Base-by-base conservation (phyloP, 345 rosid genomes). In the Gossypium ekmanianum region DNA sequence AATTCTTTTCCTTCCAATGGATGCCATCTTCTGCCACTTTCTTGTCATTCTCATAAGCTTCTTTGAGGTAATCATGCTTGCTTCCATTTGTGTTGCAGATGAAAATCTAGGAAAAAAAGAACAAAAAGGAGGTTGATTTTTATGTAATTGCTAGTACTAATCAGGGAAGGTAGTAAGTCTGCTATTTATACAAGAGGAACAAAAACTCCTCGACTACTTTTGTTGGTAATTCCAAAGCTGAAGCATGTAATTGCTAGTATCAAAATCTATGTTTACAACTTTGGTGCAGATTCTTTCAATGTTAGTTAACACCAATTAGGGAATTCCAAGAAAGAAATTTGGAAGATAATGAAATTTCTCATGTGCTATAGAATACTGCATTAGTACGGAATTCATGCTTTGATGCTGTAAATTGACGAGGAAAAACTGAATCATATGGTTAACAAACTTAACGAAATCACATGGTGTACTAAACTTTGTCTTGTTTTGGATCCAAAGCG, bases 1-100 rank as follows among this genome's bases (percentile, higher is more conserved):
- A 55, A 47, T 45, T 66, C 78, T 68, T 27, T n/a, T 58, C 59
- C 26, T 67, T 11, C 57, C 67, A 2, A 57, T 26, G 63, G 18
- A 54, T 24, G 29, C 57, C 41, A 67, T 18, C 20, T 16, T 68
- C 59, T 75, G 66, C 59, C 73, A 68, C 34, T 16, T 76, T 54
- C 18, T 67, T 58, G 74, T 20, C 68, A 61, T 12, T 61, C 51
- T 69, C 26, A 20, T 48, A 18, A 59, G 67, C 61, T 47, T 70
- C 41, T 69, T 68, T 13, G 62, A 1, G 24, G 29, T 27, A 10
- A 69, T 69, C 45, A 61, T 69, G 3, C 24, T 41, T 16, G 22
- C 17, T 43, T 72, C 20, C 74, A 17, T 62, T 2, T 29, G 20
- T 1, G 20, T 34, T 18, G 64, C 2, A 9, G 9, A 24, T 2